Percentiles rank a stretch among this genome's conserved stretches.
Evolutionary conservation across 208 protist genomes (phyloP).

Genomic region (Perkinsela sp.): DNA sequence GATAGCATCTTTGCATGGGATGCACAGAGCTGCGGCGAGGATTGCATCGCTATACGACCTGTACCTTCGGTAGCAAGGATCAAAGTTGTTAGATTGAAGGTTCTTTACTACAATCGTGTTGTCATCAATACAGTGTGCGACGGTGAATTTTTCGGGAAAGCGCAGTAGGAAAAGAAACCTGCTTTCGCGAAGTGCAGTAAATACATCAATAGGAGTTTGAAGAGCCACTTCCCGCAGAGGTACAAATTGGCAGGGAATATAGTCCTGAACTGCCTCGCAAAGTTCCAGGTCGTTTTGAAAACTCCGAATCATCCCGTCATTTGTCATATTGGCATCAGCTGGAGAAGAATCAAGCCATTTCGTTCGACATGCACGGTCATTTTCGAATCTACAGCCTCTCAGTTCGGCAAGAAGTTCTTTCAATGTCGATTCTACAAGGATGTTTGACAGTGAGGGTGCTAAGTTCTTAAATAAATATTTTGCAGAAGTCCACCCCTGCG

Average conservation of each 20-base stretch:
- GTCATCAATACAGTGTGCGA: background rate
- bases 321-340: background rate
- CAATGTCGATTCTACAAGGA: background rate
- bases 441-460: background rate
- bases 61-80: background rate
- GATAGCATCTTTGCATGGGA: background rate
- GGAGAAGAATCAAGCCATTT: background rate
- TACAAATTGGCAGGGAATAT: background rate
- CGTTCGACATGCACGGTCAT: background rate
- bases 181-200: background rate
- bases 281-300: background rate
- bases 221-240: background rate
- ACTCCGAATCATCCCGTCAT: background rate
- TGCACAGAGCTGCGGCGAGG: background rate
- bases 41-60: background rate
- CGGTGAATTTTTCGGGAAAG: background rate
- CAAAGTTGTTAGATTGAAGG: background rate
- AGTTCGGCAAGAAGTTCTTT: background rate
- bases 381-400: background rate
- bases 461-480: background rate
- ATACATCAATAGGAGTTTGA: background rate
- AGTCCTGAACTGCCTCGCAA: background rate
- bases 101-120: background rate
- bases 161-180: background rate
- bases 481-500: background rate